phyloP scores from a whole-genome alignment of 73 alveolate species.

The Stentor roeselii region DNA sequence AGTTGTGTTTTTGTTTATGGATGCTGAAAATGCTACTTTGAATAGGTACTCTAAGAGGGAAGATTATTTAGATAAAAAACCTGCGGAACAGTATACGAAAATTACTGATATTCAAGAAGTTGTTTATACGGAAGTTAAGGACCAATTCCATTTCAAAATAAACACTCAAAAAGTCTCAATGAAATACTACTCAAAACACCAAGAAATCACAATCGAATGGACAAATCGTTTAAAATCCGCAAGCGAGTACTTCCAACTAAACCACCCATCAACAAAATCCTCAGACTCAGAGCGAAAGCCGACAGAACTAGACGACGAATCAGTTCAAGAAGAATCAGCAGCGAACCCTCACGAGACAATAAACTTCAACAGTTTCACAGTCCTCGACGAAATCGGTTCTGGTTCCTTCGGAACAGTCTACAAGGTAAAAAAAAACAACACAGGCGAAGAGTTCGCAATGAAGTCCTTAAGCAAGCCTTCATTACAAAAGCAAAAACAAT shows the following conservation, averaged over 20 bases:
- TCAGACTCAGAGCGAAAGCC: slow-evolving; percentile 13
- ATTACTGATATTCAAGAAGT: slow-evolving; percentile 19
- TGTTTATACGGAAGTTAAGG: background rate
- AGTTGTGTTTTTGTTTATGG: background rate
- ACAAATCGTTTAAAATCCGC: slow-evolving; percentile 21
- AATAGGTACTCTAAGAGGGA: background rate
- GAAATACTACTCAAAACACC: background rate
- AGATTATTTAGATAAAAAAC: background rate
- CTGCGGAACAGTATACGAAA: background rate
- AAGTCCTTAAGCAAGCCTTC: slow-evolving; percentile 72
- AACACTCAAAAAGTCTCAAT: background rate
- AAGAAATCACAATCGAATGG: slow-evolving; percentile 3
- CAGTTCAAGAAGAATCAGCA: slow-evolving; percentile 20
- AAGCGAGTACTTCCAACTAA: slow-evolving; percentile 1
- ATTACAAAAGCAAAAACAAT: slow-evolving; percentile 77
- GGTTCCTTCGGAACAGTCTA: slow-evolving; percentile 37
- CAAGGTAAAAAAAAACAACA: slow-evolving; percentile 32
- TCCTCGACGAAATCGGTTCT: slow-evolving; percentile 29
- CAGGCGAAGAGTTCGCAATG: slow-evolving; percentile 70
- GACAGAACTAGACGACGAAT: slow-evolving; percentile 8
- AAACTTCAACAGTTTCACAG: slow-evolving; percentile 3
- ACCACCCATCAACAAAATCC: background rate
- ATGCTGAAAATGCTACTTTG: background rate
- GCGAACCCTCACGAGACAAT: slow-evolving; percentile 27
- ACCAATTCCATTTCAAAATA: background rate